A percentile compares a stretch with the other conserved stretches of the same genome.
Evolutionary conservation across 345 rosid species (phyloP).

Genomic region (Aethionema arabicum): DNA sequence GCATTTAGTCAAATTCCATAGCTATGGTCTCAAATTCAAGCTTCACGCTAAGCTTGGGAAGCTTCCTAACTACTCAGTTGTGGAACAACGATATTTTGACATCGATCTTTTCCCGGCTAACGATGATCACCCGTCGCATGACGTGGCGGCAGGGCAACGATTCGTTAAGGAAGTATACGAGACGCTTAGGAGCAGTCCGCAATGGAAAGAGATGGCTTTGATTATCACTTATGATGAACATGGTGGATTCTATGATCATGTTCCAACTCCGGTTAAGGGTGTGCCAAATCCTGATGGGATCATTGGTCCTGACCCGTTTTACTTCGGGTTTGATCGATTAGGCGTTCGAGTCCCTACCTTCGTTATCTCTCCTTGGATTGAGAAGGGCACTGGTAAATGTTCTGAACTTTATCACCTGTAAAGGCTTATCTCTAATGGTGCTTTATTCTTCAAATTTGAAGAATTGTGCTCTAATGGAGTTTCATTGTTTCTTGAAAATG

Average conservation of each 20-base stretch:
- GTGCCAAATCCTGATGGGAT: conserved; percentile 97
- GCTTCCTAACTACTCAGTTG: conserved; percentile 81
- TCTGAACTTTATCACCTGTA: neutral
- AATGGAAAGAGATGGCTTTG: conserved; percentile 95
- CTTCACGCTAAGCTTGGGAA: conserved; percentile 65
- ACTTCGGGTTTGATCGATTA: conserved; percentile 81
- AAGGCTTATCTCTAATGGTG: too few relatives aligned
- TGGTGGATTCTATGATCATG: conserved; percentile 98
- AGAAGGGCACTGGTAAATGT: conserved; percentile 81
- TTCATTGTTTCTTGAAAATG: too few relatives aligned
- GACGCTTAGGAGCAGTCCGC: conserved; percentile 83
- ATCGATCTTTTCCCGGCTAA: conserved; percentile 66
- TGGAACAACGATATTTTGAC: conserved; percentile 90
- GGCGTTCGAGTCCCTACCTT: conserved; percentile 93
- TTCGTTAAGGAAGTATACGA: conserved; percentile 97
- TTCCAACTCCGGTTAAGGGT: conserved; percentile 72
- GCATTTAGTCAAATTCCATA: conserved; percentile 66
- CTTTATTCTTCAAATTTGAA: too few relatives aligned
- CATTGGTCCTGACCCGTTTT: conserved; percentile 84
- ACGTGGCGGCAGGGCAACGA: conserved; percentile 78
- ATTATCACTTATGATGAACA: conserved; percentile 93
- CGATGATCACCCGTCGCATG: conserved; percentile 97
- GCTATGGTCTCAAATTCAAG: conserved; percentile 58
- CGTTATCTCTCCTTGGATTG: conserved; percentile 89
- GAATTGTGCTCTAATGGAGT: too few relatives aligned